Evolutionary conservation across 495 filamentous ascomycete species (phyloP).

Genomic region (Gamarada debralockiae): DNA sequence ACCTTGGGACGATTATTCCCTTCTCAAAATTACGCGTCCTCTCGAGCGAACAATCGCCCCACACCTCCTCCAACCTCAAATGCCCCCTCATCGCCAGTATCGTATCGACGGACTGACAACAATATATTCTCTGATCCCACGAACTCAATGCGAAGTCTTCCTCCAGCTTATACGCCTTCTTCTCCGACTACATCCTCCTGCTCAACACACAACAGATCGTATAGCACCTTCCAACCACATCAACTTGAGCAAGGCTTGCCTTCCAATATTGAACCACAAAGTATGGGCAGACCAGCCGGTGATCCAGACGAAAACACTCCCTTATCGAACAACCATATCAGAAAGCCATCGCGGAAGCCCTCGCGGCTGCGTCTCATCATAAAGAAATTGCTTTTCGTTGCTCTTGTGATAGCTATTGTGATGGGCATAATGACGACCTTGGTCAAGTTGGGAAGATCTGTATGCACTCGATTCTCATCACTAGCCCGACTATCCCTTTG

Average conservation of each 20-base stretch:
- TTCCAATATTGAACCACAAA: constrained; percentile 16
- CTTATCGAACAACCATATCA: not conserved
- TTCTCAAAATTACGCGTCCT: constrained; percentile 15
- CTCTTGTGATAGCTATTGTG: constrained; percentile 6
- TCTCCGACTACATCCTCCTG: not conserved
- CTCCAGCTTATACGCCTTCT: constrained; percentile 19
- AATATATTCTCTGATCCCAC: not conserved
- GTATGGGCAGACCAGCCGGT: constrained; percentile 19
- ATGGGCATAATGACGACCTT: not conserved
- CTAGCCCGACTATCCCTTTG: no score
- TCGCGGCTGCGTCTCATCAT: not conserved
- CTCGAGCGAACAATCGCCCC: not conserved
- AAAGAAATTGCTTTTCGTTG: constrained; percentile 3
- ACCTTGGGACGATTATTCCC: constrained; percentile 1
- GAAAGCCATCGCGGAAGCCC: constrained; percentile 1
- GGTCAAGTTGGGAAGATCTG: not conserved
- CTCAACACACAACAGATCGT: not conserved
- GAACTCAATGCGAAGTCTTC: constrained; percentile 7
- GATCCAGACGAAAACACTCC: constrained; percentile 15
- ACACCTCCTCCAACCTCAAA: constrained; percentile 4
- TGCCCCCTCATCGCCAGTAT: constrained; percentile 3
- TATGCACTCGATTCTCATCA: not conserved
- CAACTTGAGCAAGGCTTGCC: constrained; percentile 18
- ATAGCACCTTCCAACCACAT: constrained; percentile 21
- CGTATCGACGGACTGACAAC: constrained; percentile 2